phyloP scores from a whole-genome alignment of 2,329 filamentous ascomycete species.

The Aurifilum marmelostoma region DNA sequence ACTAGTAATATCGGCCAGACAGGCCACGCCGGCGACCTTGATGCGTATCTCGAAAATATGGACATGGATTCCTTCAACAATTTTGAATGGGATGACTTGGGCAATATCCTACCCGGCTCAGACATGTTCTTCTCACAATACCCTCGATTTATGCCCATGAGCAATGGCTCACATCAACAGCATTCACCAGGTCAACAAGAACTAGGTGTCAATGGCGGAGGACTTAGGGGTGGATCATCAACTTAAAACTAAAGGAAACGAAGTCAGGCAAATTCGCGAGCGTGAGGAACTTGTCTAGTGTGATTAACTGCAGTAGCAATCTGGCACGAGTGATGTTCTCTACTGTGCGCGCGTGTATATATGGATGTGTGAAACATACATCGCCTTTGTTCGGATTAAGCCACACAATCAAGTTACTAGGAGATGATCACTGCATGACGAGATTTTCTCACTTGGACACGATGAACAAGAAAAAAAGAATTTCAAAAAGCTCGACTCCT shows the following conservation, averaged over 20 bases:
- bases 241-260: neutral
- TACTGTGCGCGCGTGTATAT: too few relatives aligned
- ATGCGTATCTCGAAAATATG: constrained; percentile 13
- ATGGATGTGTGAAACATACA: neutral
- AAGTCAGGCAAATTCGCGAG: neutral
- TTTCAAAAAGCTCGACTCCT: neutral
- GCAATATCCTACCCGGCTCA: neutral
- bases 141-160: neutral
- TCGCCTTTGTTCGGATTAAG: neutral
- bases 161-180: neutral
- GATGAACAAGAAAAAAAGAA: too few relatives aligned
- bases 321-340: neutral
- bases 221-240: neutral
- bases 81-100: constrained; percentile 17
- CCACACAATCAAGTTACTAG: neutral
- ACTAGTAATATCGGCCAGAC: neutral
- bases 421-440: neutral
- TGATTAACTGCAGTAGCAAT: neutral
- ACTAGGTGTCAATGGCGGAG: neutral
- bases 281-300: neutral
- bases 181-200: neutral
- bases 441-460: neutral
- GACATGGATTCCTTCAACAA: constrained; percentile 9
- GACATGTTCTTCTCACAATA: neutral
- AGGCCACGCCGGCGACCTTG: neutral